Percentiles rank a stretch among this genome's conserved stretches.
Evolutionary conservation across 2,329 filamentous ascomycete genomes (phyloP).

Genomic region (Fusarium nisikadoi): DNA sequence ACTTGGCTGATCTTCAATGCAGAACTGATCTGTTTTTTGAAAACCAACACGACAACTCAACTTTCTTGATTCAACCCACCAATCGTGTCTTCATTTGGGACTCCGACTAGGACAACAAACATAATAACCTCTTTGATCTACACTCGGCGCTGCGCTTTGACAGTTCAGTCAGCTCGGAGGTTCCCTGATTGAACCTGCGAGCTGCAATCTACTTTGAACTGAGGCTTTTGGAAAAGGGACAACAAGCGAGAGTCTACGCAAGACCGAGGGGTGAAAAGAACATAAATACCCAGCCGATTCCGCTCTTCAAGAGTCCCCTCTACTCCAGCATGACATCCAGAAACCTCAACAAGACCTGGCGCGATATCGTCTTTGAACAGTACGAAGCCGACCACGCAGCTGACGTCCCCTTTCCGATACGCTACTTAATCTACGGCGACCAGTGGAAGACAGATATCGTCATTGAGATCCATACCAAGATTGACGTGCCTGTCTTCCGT

Average conservation of each 20-base stretch:
- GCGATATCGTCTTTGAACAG: constrained; percentile 21
- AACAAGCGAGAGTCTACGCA: accelerated
- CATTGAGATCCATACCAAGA: background rate
- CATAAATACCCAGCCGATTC: background rate
- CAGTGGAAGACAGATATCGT: constrained; percentile 15
- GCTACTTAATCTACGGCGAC: constrained; percentile 32
- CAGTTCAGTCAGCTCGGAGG: background rate
- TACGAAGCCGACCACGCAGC: constrained; percentile 31
- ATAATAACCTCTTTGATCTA: background rate
- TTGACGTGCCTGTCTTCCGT: background rate
- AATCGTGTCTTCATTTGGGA: accelerated
- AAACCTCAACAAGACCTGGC: constrained; percentile 32
- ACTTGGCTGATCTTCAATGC: no score
- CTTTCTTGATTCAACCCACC: background rate
- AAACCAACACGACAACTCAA: background rate
- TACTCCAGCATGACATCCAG: constrained; percentile 21
- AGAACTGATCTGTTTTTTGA: no score
- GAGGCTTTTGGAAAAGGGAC: accelerated
- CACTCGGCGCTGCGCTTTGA: background rate
- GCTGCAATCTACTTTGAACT: background rate
- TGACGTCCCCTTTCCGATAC: constrained; percentile 38
- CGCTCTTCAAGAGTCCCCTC: background rate
- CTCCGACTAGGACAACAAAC: background rate
- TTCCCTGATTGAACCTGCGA: background rate
- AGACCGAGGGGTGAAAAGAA: background rate